A percentile compares a stretch with the other conserved stretches of the same genome.
Evolutionary conservation across 1,139 yeast species (phyloP).

Genomic region (Hansenula anomala): DNA sequence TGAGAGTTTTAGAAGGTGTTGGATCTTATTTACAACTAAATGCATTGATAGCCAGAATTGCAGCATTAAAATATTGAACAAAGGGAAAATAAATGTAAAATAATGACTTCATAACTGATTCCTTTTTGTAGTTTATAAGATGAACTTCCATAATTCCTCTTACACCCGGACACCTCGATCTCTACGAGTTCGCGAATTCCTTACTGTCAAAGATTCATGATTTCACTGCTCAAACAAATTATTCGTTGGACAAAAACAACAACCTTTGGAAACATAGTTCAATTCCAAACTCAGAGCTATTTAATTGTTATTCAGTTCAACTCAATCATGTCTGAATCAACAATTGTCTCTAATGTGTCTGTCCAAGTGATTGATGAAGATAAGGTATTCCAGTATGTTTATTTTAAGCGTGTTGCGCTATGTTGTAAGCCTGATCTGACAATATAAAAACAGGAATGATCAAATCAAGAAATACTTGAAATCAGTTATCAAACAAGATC

Average conservation of each 20-base stretch:
- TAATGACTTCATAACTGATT: too few relatives aligned
- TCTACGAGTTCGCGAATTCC: too few relatives aligned
- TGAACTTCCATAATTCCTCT: too few relatives aligned
- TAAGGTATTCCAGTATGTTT: constrained; percentile 49
- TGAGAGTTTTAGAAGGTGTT: constrained; percentile 93
- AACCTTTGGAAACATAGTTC: too few relatives aligned
- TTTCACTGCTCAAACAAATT: too few relatives aligned
- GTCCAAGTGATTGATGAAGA: constrained; percentile 79
- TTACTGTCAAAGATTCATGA: too few relatives aligned
- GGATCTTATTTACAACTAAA: constrained; percentile 80
- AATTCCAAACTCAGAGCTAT: too few relatives aligned
- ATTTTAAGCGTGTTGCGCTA: background rate
- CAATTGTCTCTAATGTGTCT: constrained; percentile 29
- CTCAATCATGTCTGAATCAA: constrained; percentile 4
- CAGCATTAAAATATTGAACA: constrained; percentile 1
- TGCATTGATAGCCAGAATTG: constrained; percentile 70
- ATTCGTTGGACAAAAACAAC: too few relatives aligned
- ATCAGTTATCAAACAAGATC: constrained; percentile 30
- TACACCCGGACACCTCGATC: too few relatives aligned
- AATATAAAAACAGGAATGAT: constrained; percentile 5
- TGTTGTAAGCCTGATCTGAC: background rate
- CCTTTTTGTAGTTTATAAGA: too few relatives aligned
- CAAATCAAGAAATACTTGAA: constrained; percentile 27
- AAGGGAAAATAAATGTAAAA: too few relatives aligned
- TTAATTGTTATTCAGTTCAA: too few relatives aligned